Evolutionary conservation across 768 basidiomycete species (phyloP).

Genomic region (Suillus plorans): DNA sequence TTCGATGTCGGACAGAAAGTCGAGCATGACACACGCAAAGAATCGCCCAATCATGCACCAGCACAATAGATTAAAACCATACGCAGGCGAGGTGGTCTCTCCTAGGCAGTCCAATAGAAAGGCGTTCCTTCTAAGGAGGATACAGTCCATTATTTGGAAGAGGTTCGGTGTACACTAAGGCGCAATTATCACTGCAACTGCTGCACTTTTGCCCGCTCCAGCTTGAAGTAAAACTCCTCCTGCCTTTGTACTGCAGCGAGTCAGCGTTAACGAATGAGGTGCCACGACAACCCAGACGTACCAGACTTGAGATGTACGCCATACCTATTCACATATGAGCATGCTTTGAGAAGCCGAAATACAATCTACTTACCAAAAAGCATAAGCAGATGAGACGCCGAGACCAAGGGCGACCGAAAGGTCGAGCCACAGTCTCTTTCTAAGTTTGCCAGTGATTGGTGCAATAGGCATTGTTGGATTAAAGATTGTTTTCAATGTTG

Average conservation of each 20-base stretch:
- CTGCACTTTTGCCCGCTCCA: constrained; percentile 57
- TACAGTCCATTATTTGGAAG: not conserved
- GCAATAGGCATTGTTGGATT: constrained; percentile 69
- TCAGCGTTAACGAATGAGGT: constrained; percentile 8
- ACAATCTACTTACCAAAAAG: constrained; percentile 69
- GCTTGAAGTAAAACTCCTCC: constrained; percentile 84
- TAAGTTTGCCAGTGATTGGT: constrained; percentile 91
- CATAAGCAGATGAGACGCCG: constrained; percentile 71
- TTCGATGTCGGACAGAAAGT: not conserved
- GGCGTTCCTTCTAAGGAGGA: not conserved
- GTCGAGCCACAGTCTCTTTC: constrained; percentile 91
- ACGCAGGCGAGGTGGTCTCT: not conserved
- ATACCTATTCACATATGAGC: constrained; percentile 59
- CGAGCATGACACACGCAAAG: not conserved
- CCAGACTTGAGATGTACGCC: constrained; percentile 73
- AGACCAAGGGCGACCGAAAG: constrained; percentile 73
- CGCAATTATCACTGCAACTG: not conserved
- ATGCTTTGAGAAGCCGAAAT: constrained; percentile 16
- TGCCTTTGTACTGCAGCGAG: constrained; percentile 67
- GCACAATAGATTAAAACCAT: not conserved
- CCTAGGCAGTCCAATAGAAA: not conserved
- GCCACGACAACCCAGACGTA: constrained; percentile 37
- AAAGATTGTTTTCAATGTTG: constrained; percentile 18
- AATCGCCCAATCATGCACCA: not conserved
- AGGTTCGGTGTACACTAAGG: not conserved